A percentile compares a stretch with the other conserved stretches of the same genome.
These are phyloP conservation scores for Lavandula angustifolia DNA, from an alignment of 257 asterid species.

Conservation along the genomic window DNA sequence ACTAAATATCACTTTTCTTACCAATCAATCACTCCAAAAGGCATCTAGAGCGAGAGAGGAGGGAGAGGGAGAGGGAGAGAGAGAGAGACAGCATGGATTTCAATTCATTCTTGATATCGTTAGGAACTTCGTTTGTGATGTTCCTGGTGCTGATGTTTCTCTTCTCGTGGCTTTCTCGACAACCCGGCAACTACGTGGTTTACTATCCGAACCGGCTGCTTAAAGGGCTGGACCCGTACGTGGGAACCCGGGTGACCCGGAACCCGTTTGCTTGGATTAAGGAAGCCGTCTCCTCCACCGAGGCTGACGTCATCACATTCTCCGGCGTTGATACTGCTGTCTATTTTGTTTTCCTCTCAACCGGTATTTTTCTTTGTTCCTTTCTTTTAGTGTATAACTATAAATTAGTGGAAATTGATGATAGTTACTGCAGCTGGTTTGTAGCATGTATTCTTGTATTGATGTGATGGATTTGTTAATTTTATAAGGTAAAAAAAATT, in stretches of 20 bases:
- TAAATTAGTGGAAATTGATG: too few relatives aligned
- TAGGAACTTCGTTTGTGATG: conserved; percentile 73
- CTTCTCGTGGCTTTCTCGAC: conserved; percentile 75
- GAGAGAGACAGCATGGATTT: conserved; percentile 63
- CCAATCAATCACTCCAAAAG: conserved; percentile 1
- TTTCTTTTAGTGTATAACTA: too few relatives aligned
- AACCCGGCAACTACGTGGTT: conserved; percentile 59
- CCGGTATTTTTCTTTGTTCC: conserved; percentile 43
- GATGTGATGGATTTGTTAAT: too few relatives aligned
- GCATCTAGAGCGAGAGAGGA: neutral
- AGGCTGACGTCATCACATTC: conserved; percentile 65
- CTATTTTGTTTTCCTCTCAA: conserved; percentile 81
- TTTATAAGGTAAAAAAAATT: too few relatives aligned
- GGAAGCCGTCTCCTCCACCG: conserved; percentile 75
- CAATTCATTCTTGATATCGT: conserved; percentile 76
- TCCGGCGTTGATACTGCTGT: conserved; percentile 98
- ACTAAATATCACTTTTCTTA: neutral
- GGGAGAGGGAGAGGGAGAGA: neutral
- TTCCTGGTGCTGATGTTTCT: conserved; percentile 64
- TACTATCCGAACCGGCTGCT: conserved; percentile 85
- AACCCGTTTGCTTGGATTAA: conserved; percentile 88
- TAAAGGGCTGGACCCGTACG: conserved; percentile 74
- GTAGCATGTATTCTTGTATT: too few relatives aligned
- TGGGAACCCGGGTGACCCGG: conserved; percentile 53
- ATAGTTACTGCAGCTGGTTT: too few relatives aligned